phyloP scores from a whole-genome alignment of 2,329 filamentous ascomycete species.

The Dothistroma septosporum region DNA sequence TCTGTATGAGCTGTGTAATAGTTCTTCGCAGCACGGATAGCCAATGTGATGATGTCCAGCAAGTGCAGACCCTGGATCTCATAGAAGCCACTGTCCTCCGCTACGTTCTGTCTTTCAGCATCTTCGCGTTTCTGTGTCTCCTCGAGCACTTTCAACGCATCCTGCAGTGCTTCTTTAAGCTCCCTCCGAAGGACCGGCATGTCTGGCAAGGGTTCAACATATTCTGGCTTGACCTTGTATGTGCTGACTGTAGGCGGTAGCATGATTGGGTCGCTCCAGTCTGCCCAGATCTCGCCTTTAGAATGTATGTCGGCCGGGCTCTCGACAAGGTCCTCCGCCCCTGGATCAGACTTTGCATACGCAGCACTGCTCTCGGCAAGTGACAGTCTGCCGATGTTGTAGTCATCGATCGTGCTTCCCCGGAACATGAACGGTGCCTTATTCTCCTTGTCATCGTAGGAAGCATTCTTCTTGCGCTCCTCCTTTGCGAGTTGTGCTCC shows the following conservation, averaged over 20 bases:
- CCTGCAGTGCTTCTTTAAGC: conserved; percentile 62
- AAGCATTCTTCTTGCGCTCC: conserved; percentile 46
- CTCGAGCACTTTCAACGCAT: conserved; percentile 64
- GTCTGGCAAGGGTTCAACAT: conserved; percentile 78
- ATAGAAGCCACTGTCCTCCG: conserved; percentile 63
- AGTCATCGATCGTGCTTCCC: conserved; percentile 24
- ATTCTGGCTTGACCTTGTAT: conserved; percentile 79
- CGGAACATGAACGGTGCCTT: conserved; percentile 22
- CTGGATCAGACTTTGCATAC: conserved; percentile 34
- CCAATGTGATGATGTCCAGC: conserved; percentile 85
- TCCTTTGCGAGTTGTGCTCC: conserved; percentile 78
- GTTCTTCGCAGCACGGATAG: conserved; percentile 91
- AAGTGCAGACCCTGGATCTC: conserved; percentile 90
- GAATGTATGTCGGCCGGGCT: conserved; percentile 54
- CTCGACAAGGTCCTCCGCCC: conserved; percentile 41
- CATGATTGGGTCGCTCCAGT: conserved; percentile 66
- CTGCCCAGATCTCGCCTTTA: conserved; percentile 46
- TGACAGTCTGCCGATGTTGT: conserved; percentile 23
- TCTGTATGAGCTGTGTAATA: conserved; percentile 94
- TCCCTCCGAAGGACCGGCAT: conserved; percentile 71
- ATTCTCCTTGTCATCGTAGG: conserved; percentile 30
- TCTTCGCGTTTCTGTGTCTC: conserved; percentile 45
- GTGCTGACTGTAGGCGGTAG: conserved; percentile 96
- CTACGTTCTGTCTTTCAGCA: conserved; percentile 23
- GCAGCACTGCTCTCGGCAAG: conserved; percentile 26